These are phyloP conservation scores for Pseudozyma hubeiensis DNA, from an alignment of 1,284 basidiomycete species.

Conservation along the genomic window DNA sequence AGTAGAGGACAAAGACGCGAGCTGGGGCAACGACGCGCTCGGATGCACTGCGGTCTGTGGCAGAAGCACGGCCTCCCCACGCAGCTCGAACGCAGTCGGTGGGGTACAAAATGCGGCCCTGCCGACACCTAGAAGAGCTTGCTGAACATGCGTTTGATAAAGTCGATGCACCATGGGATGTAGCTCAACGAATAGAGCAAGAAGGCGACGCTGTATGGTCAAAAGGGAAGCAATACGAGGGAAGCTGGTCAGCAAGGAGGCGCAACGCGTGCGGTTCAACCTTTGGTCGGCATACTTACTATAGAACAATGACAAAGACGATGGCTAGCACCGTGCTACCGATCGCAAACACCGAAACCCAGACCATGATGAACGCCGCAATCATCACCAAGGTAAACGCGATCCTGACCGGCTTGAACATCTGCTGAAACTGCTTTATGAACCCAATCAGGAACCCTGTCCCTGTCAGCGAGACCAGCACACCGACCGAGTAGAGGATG, in stretches of 20 bases:
- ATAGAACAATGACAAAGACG: slow-evolving; percentile 60
- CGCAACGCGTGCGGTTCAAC: neutral
- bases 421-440: slow-evolving; percentile 72
- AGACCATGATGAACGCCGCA: slow-evolving; percentile 68
- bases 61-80: neutral
- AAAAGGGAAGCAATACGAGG: neutral
- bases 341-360: slow-evolving; percentile 62
- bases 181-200: slow-evolving; percentile 52
- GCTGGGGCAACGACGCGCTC: neutral
- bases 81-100: neutral
- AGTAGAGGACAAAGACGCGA: neutral
- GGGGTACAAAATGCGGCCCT: neutral
- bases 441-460: slow-evolving; percentile 61
- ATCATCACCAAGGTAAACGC: slow-evolving; percentile 84
- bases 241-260: neutral
- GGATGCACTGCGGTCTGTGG: neutral
- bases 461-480: slow-evolving; percentile 83
- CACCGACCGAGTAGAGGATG: slow-evolving; percentile 84
- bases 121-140: slow-evolving; percentile 42
- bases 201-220: slow-evolving; percentile 34
- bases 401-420: slow-evolving; percentile 93
- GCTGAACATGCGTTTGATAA: slow-evolving; percentile 56
- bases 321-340: slow-evolving; percentile 50
- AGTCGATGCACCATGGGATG: slow-evolving; percentile 56
- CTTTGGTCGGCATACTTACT: slow-evolving; percentile 37